Evolutionary conservation across 345 rosid species (phyloP).

Genomic region (Cardiospermum halicacabum): DNA sequence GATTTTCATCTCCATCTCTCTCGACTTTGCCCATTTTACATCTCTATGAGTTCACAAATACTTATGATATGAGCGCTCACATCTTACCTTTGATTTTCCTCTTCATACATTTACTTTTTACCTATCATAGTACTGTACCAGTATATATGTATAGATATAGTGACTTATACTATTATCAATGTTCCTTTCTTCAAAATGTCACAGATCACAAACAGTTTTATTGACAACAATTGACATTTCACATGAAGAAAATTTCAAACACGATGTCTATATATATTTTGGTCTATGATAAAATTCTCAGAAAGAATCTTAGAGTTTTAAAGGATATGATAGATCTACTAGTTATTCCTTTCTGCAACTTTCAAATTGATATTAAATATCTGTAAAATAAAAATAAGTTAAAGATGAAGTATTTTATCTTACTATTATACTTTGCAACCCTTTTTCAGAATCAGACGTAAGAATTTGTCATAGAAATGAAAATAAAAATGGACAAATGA

Average conservation of each 20-base stretch:
- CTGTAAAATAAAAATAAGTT: background rate
- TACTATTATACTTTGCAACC: conserved; percentile 64
- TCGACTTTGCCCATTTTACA: no score
- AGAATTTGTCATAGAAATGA: conserved; percentile 37
- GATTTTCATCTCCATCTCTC: no score
- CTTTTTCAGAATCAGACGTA: conserved; percentile 47
- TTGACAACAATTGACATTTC: background rate
- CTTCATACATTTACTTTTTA: no score
- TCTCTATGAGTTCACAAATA: no score
- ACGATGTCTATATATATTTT: no score
- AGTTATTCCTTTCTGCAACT: conserved; percentile 65
- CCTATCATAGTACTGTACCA: no score
- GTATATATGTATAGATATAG: conserved; percentile 57
- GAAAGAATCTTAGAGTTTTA: conserved; percentile 4
- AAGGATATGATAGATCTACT: conserved; percentile 90
- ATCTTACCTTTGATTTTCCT: no score
- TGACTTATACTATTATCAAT: conserved; percentile 92
- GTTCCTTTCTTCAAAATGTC: conserved; percentile 65
- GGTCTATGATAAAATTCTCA: background rate
- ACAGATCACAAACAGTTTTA: conserved; percentile 22
- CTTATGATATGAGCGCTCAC: no score
- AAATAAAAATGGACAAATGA: background rate
- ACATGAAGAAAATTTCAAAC: background rate
- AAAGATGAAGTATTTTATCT: conserved; percentile 23
- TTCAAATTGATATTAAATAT: conserved; percentile 25